Conservation (phyloP, 2,329 filamentous ascomycete species). For the Chaetothyriales sp. region DNA sequence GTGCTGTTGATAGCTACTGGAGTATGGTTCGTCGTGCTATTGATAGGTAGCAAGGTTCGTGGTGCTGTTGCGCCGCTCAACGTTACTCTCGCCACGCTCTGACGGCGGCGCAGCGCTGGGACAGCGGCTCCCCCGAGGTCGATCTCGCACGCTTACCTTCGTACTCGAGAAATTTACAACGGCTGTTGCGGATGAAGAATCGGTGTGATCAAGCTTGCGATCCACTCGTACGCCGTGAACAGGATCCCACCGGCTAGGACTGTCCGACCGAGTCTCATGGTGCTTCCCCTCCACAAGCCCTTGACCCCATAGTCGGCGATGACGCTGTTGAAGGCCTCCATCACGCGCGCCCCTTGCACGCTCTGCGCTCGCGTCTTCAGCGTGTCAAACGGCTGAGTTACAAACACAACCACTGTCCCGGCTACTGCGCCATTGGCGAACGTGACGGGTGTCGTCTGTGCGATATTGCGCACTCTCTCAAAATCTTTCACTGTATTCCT, state of each 20-base stretch:
- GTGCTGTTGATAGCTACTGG: no score
- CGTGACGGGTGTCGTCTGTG: slow-evolving; percentile 39
- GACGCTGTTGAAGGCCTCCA: slow-evolving; percentile 43
- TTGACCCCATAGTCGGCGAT: slow-evolving; percentile 43
- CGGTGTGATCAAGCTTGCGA: slow-evolving; percentile 36
- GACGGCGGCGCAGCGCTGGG: no score
- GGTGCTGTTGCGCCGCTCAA: no score
- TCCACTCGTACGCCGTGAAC: slow-evolving; percentile 49
- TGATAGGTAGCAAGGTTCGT: no score
- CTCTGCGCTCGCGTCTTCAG: slow-evolving; percentile 33
- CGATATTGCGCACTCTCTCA: slow-evolving; percentile 34
- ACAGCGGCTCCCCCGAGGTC: neutral
- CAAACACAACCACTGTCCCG: slow-evolving; percentile 36
- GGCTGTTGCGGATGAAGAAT: slow-evolving; percentile 6
- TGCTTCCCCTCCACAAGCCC: slow-evolving; percentile 54
- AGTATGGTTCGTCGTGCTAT: no score
- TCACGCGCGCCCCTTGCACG: slow-evolving; percentile 42
- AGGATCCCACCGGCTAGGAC: slow-evolving; percentile 54
- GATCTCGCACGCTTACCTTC: neutral
- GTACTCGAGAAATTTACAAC: neutral
- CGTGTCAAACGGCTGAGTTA: slow-evolving; percentile 32
- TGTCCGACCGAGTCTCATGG: slow-evolving; percentile 52
- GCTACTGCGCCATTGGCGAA: slow-evolving; percentile 51
- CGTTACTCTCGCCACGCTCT: no score
- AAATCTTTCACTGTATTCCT: slow-evolving; percentile 40